phyloP scores from a whole-genome alignment of 371 early-diverging fungal species.

The Haplosporangium sp. region DNA sequence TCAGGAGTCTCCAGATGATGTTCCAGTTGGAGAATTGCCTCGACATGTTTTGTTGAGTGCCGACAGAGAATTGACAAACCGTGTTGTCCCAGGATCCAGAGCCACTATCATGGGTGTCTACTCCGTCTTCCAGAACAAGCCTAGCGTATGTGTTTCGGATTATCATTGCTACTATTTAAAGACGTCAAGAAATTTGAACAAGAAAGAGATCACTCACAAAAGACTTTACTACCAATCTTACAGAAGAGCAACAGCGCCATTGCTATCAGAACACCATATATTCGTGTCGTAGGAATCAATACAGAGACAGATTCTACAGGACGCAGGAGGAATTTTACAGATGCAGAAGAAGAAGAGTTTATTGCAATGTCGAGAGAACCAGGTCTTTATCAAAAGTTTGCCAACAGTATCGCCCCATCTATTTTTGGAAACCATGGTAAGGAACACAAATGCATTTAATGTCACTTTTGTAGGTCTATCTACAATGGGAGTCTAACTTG shows the following conservation, averaged over 20 bases:
- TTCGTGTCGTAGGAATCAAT: slow-evolving; percentile 93
- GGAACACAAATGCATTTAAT: neutral
- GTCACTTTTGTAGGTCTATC: neutral
- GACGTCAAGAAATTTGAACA: too few species aligned
- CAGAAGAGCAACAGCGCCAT: slow-evolving; percentile 69
- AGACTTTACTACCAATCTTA: neutral
- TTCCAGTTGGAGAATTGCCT: slow-evolving; percentile 99
- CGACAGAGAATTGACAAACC: slow-evolving; percentile 91
- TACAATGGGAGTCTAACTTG: neutral
- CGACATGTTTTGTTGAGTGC: slow-evolving; percentile 94
- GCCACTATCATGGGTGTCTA: slow-evolving; percentile 97
- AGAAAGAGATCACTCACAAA: neutral
- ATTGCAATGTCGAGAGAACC: slow-evolving; percentile 88
- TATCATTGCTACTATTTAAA: neutral
- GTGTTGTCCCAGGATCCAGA: slow-evolving; percentile 95
- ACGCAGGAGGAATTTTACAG: slow-evolving; percentile 76
- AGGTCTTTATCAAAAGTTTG: slow-evolving; percentile 89
- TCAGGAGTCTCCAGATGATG: slow-evolving; percentile 98
- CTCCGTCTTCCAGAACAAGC: slow-evolving; percentile 85
- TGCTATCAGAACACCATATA: slow-evolving; percentile 93
- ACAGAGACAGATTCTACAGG: slow-evolving; percentile 83
- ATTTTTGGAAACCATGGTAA: slow-evolving; percentile 90
- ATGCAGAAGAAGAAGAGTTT: slow-evolving; percentile 93
- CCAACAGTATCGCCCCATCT: slow-evolving; percentile 95
- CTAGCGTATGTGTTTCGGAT: slow-evolving; percentile 49